phyloP scores from a whole-genome alignment of 176 grass and related monocot genomes.

The Oryza australiensis region DNA sequence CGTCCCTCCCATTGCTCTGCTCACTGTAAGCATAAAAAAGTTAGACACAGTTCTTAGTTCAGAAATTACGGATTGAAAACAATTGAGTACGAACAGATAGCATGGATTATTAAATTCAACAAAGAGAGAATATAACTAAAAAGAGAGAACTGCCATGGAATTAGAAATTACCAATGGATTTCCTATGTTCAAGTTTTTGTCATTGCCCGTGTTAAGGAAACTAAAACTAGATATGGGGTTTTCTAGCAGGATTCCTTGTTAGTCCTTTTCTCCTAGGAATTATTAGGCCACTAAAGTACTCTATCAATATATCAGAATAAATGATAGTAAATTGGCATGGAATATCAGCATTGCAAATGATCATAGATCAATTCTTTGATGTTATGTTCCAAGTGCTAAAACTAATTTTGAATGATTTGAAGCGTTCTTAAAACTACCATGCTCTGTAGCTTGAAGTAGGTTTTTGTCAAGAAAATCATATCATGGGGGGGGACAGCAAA shows the following conservation, averaged over 20 bases:
- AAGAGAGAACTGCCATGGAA: neutral
- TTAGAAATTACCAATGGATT: neutral
- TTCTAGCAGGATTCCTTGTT: neutral
- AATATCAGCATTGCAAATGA: neutral
- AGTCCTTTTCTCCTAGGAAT: neutral
- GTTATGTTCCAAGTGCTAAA: conserved; percentile 6
- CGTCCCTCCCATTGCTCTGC: neutral
- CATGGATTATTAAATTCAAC: neutral
- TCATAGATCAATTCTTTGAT: neutral
- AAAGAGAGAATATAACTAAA: neutral
- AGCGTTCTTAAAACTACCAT: neutral
- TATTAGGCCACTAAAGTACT: neutral
- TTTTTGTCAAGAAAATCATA: conserved; percentile 24
- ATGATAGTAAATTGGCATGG: neutral
- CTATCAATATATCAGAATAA: neutral
- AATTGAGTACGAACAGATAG: neutral
- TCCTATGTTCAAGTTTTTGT: neutral
- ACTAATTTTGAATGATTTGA: neutral
- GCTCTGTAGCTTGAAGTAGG: neutral
- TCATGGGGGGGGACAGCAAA: neutral
- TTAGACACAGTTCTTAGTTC: neutral
- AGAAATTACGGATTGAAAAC: neutral
- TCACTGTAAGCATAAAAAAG: conserved; percentile 20
- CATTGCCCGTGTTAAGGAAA: neutral
- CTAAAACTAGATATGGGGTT: neutral